A percentile compares a stretch with the other conserved stretches of the same genome.
Evolutionary conservation across 2,329 filamentous ascomycete genomes (phyloP).

Genomic region (Trichoderma sp.): DNA sequence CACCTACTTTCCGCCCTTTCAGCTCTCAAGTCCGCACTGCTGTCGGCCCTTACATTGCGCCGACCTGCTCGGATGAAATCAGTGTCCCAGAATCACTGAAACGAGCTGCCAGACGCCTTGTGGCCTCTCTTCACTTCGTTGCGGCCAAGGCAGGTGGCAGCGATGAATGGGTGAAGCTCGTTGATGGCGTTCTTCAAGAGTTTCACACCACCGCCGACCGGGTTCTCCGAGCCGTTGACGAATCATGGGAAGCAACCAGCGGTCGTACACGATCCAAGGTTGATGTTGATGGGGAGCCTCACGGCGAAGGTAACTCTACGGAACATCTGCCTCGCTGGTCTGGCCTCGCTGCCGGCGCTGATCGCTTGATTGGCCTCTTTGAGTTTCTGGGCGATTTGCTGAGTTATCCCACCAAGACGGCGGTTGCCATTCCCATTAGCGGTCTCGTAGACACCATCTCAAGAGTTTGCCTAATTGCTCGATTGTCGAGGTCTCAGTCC

Average conservation of each 20-base stretch:
- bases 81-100: slow-evolving; percentile 58
- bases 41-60: slow-evolving; percentile 63
- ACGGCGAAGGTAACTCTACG: slow-evolving; percentile 49
- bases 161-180: slow-evolving; percentile 76
- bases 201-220: slow-evolving; percentile 74
- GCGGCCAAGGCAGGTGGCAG: slow-evolving; percentile 76
- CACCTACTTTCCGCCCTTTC: slow-evolving; percentile 80
- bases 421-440: slow-evolving; percentile 70
- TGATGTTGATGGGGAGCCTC: slow-evolving; percentile 51
- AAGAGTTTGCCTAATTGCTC: slow-evolving; percentile 69
- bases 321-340: slow-evolving; percentile 70
- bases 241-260: slow-evolving; percentile 76
- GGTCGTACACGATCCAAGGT: slow-evolving; percentile 51
- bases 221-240: slow-evolving; percentile 76
- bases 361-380: slow-evolving; percentile 70
- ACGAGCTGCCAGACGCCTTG: slow-evolving; percentile 64
- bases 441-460: slow-evolving; percentile 69
- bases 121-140: slow-evolving; percentile 75
- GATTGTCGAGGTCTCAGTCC: slow-evolving; percentile 52
- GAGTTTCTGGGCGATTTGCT: slow-evolving; percentile 67
- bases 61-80: slow-evolving; percentile 58
- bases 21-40: slow-evolving; percentile 68
- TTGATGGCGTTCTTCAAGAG: slow-evolving; percentile 64
- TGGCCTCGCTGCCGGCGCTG: slow-evolving; percentile 73
- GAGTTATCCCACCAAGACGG: slow-evolving; percentile 63